Conservation (phyloP, 805 yeast species). For the Kluyveromyces aestuarii region DNA sequence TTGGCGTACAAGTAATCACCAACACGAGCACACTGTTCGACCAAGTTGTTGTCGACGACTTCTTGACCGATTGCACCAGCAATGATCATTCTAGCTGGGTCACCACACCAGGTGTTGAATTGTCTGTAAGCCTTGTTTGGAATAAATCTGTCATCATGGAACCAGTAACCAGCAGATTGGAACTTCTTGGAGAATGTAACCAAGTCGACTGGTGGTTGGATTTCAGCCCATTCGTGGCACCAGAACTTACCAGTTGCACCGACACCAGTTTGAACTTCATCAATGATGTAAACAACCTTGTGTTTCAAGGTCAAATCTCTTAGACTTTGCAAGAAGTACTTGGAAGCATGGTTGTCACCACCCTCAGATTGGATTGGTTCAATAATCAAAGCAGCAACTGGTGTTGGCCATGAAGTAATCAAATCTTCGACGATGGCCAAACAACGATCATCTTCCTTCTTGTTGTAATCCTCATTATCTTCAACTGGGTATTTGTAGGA, state of each 20-base stretch:
- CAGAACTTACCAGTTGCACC: constrained; percentile 67
- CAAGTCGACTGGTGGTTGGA: constrained; percentile 55
- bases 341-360: constrained; percentile 65
- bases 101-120: constrained; percentile 76
- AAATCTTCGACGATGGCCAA: constrained; percentile 65
- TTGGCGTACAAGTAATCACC: constrained; percentile 46
- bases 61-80: constrained; percentile 54
- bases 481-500: constrained; percentile 76
- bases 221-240: constrained; percentile 64
- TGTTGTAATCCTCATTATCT: constrained; percentile 51
- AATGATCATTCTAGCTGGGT: constrained; percentile 57
- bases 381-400: constrained; percentile 81
- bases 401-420: constrained; percentile 56
- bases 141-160: constrained; percentile 47
- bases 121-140: constrained; percentile 59
- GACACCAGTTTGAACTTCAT: constrained; percentile 69
- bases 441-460: constrained; percentile 73
- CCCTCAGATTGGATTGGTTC: constrained; percentile 84
- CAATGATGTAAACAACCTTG: constrained; percentile 53
- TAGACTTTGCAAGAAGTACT: constrained; percentile 51
- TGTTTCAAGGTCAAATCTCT: constrained; percentile 51
- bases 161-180: constrained; percentile 67
- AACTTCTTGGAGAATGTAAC: constrained; percentile 66
- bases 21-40: constrained; percentile 38
- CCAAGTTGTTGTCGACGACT: constrained; percentile 39